A percentile compares a stretch with the other conserved stretches of the same genome.
These are phyloP conservation scores for Aspergillus heteromorphus DNA, from an alignment of 495 filamentous ascomycete genomes.

Conservation along the genomic window DNA sequence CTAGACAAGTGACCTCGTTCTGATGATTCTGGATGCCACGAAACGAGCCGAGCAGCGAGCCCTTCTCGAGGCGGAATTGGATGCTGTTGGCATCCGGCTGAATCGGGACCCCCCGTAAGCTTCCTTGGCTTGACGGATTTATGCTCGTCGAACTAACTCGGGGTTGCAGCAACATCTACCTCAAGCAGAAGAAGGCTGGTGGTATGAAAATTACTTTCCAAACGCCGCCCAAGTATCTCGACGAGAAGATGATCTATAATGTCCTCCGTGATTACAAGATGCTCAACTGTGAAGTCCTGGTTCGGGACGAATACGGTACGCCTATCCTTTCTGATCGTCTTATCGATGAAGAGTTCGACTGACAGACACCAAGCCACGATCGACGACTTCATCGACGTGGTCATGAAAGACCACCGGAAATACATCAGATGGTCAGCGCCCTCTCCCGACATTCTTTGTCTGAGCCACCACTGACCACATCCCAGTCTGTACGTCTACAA, in stretches of 20 bases:
- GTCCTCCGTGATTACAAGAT: conserved; percentile 98
- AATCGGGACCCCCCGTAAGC: conserved; percentile 87
- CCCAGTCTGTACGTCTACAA: conserved; percentile 96
- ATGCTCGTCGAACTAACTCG: conserved; percentile 11
- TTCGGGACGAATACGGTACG: conserved; percentile 84
- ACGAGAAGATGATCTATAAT: conserved; percentile 96
- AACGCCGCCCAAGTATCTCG: conserved; percentile 77
- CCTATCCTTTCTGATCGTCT: neutral
- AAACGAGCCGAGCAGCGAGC: conserved; percentile 94
- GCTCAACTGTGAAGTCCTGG: conserved; percentile 92
- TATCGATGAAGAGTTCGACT: conserved; percentile 3
- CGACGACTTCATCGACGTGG: conserved; percentile 98
- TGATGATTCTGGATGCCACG: conserved; percentile 97
- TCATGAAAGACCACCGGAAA: conserved; percentile 97
- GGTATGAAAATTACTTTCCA: conserved; percentile 99
- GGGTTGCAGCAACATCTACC: conserved; percentile 78
- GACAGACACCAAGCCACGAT: conserved; percentile 62
- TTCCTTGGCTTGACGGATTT: neutral
- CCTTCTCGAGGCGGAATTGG: conserved; percentile 84
- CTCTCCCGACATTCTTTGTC: neutral
- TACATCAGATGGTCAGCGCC: conserved; percentile 73
- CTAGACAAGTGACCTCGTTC: conserved; percentile 89
- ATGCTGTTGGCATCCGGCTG: conserved; percentile 91
- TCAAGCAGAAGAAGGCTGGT: conserved; percentile 95
- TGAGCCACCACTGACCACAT: neutral